Percentiles rank a stretch among this genome's conserved stretches.
Evolutionary conservation across 331 rosid species (phyloP).

Genomic region (Malus hybrid): DNA sequence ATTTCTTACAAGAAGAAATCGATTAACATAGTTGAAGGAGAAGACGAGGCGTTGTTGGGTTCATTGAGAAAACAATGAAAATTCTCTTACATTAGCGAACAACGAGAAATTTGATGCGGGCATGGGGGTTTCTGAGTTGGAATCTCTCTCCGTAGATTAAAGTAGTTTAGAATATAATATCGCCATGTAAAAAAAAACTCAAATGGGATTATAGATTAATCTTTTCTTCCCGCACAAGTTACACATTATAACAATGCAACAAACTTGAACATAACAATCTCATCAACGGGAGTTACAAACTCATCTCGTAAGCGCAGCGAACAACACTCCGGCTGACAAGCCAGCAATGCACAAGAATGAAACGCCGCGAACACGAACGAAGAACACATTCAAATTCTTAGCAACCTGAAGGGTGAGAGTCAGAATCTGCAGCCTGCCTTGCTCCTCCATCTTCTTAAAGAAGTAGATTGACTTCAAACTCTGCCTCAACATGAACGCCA

Average conservation of each 20-base stretch:
- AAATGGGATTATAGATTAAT: too few relatives aligned
- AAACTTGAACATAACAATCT: background rate
- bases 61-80: too few relatives aligned
- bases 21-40: too few relatives aligned
- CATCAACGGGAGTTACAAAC: background rate
- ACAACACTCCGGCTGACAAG: slow-evolving; percentile 33
- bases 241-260: background rate
- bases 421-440: slow-evolving; percentile 82
- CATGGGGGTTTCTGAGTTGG: too few relatives aligned
- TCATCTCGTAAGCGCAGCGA: slow-evolving; percentile 38
- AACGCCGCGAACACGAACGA: slow-evolving; percentile 46
- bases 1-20: too few relatives aligned
- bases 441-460: slow-evolving; percentile 87
- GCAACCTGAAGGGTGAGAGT: slow-evolving; percentile 61
- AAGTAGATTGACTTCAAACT: slow-evolving; percentile 70
- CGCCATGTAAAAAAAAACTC: too few relatives aligned
- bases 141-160: too few relatives aligned
- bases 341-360: slow-evolving; percentile 41
- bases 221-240: background rate
- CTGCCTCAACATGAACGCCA: slow-evolving; percentile 71
- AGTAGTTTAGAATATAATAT: too few relatives aligned
- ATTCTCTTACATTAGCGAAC: too few relatives aligned
- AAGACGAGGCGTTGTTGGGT: too few relatives aligned
- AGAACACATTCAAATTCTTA: slow-evolving; percentile 54
- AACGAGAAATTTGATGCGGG: too few relatives aligned